Evolutionary conservation across 768 basidiomycete species (phyloP).

Genomic region (Tubosaeta sp.): DNA sequence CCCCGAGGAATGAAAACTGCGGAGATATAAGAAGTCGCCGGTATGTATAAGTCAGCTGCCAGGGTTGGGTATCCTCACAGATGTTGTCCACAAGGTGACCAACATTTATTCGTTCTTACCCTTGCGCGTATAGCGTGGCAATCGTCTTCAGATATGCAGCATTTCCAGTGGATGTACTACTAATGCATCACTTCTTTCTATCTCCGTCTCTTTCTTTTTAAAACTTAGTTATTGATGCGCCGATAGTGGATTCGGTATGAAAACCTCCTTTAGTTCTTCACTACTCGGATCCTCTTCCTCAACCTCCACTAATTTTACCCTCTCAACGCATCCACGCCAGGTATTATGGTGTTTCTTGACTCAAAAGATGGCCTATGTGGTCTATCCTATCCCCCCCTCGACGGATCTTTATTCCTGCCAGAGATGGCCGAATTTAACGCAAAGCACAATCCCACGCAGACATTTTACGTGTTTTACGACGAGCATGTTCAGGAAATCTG

Average conservation of each 20-base stretch:
- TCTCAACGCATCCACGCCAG: not conserved
- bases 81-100: no score
- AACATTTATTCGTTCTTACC: no score
- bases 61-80: no score
- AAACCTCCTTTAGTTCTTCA: not conserved
- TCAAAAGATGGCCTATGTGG: not conserved
- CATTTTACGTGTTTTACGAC: conserved; percentile 32
- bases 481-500: conserved; percentile 14
- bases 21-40: no score
- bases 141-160: no score
- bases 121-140: no score
- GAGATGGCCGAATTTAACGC: conserved; percentile 24
- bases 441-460: conserved; percentile 30
- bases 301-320: not conserved
- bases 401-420: conserved; percentile 29
- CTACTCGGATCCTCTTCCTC: not conserved
- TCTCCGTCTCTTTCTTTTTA: not conserved
- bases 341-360: not conserved
- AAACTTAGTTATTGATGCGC: not conserved
- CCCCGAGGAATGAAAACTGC: no score
- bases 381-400: conserved; percentile 24
- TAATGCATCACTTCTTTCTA: not conserved
- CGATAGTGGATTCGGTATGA: not conserved
- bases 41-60: no score
- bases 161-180: no score